These are phyloP conservation scores for Podila clonocystis DNA, from an alignment of 192 early-diverging fungal genomes.

Conservation along the genomic window DNA sequence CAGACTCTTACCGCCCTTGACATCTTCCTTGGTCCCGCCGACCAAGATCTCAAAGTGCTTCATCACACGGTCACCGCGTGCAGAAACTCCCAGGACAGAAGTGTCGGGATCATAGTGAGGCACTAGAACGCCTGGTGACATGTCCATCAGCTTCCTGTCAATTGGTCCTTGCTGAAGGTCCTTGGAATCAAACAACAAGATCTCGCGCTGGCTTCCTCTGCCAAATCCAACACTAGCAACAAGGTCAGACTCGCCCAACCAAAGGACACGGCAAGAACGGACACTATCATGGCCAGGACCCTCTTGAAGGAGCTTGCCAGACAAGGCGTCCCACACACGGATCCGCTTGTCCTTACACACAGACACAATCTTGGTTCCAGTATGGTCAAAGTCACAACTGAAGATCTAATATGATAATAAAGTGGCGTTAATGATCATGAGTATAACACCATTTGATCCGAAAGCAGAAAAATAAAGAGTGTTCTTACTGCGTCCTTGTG, in stretches of 20 bases:
- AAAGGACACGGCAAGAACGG: slow-evolving; percentile 70
- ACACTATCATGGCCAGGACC: slow-evolving; percentile 76
- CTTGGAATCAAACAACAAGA: slow-evolving; percentile 61
- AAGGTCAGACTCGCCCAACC: slow-evolving; percentile 66
- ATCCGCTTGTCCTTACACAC: slow-evolving; percentile 75
- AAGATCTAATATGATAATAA: slow-evolving; percentile 34
- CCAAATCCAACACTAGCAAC: slow-evolving; percentile 81
- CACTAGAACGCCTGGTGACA: slow-evolving; percentile 79
- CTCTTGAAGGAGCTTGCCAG: slow-evolving; percentile 63
- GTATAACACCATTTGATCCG: neutral
- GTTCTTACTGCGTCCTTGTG: slow-evolving; percentile 45
- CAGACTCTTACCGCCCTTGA: slow-evolving; percentile 11
- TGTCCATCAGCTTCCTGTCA: slow-evolving; percentile 67
- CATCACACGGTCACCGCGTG: slow-evolving; percentile 82
- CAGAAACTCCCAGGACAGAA: slow-evolving; percentile 72
- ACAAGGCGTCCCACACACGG: slow-evolving; percentile 69
- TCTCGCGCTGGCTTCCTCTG: slow-evolving; percentile 74
- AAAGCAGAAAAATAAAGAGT: no score
- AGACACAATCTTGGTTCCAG: slow-evolving; percentile 75
- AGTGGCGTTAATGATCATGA: neutral
- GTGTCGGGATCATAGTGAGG: slow-evolving; percentile 78
- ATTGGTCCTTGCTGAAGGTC: slow-evolving; percentile 52
- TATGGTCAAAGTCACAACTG: slow-evolving; percentile 65
- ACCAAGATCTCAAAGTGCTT: slow-evolving; percentile 74
- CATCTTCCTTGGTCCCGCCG: slow-evolving; percentile 28